Conservation (phyloP, 2,329 filamentous ascomycete species). For the Xylariaceae sp. region DNA sequence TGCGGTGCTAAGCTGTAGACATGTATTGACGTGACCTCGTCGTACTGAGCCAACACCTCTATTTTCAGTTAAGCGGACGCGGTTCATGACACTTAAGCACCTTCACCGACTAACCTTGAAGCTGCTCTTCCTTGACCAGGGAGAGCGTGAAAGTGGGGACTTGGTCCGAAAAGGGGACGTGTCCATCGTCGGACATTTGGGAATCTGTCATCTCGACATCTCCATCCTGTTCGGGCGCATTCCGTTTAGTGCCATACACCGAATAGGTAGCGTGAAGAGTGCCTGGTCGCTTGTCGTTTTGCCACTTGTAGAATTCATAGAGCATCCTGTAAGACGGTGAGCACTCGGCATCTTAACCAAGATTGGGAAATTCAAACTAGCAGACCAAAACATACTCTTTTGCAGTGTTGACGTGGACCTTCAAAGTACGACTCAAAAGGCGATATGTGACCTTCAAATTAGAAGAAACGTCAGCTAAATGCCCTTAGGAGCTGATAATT, state of each 20-base stretch:
- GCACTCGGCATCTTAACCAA: not conserved
- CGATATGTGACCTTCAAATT: conserved; percentile 78
- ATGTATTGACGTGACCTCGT: conserved; percentile 77
- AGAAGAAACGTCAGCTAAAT: conserved; percentile 20
- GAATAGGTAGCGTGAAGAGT: conserved; percentile 93
- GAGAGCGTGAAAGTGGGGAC: conserved; percentile 62
- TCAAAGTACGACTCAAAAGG: conserved; percentile 76
- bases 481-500: too few relatives aligned
- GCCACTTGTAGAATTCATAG: conserved; percentile 78
- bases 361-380: not conserved
- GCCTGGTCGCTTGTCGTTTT: conserved; percentile 73
- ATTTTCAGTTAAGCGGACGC: conserved; percentile 18
- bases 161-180: conserved; percentile 47
- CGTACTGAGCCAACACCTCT: conserved; percentile 71
- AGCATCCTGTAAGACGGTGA: conserved; percentile 66
- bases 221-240: conserved; percentile 51
- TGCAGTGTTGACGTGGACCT: conserved; percentile 82
- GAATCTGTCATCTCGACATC: conserved; percentile 74
- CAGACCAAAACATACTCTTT: conserved; percentile 69
- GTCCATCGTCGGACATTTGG: conserved; percentile 50
- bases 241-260: conserved; percentile 68
- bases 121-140: conserved; percentile 71
- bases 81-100: not conserved
- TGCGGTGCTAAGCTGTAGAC: conserved; percentile 82
- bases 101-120: conserved; percentile 62